Conservation (phyloP, 1,284 basidiomycete species). For the Jaminaea rosea region DNA sequence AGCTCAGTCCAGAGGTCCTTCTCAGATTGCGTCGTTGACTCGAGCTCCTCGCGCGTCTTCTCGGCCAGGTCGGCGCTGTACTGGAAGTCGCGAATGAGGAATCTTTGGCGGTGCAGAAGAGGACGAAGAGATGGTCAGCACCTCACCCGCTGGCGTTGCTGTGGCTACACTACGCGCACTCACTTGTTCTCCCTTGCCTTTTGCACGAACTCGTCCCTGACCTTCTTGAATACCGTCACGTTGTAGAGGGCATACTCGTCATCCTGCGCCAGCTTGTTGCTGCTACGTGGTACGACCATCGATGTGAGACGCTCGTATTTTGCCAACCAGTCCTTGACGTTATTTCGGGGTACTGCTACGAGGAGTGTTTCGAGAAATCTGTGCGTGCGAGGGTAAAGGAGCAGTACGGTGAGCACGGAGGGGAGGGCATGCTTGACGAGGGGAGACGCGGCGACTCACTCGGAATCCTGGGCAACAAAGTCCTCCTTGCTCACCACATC, state of each 20-base stretch:
- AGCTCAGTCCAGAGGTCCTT: conserved; percentile 98
- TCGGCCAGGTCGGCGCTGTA: conserved; percentile 77
- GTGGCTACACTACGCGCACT: conserved; percentile 8
- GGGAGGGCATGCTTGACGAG: too few species aligned
- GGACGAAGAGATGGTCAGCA: neutral
- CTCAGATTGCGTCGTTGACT: conserved; percentile 72
- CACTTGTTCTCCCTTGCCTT: conserved; percentile 93
- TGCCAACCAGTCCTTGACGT: conserved; percentile 75
- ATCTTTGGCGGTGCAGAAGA: conserved; percentile 51
- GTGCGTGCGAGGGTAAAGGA: too few species aligned
- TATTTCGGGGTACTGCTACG: conserved; percentile 82
- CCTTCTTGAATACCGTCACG: conserved; percentile 82
- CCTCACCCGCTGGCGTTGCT: too few species aligned
- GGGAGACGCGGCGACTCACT: too few species aligned
- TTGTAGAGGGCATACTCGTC: conserved; percentile 80
- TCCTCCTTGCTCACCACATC: conserved; percentile 78
- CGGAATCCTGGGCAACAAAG: conserved; percentile 68
- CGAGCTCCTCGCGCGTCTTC: conserved; percentile 74
- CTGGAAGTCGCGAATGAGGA: conserved; percentile 85
- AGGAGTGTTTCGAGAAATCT: conserved; percentile 87
- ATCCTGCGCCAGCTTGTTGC: conserved; percentile 63
- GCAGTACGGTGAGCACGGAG: too few species aligned
- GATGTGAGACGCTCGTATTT: conserved; percentile 78
- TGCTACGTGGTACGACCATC: conserved; percentile 92
- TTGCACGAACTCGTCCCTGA: conserved; percentile 84